These are phyloP conservation scores for Brasilioporus rufonigricans DNA, from an alignment of 768 basidiomycete genomes.

Conservation along the genomic window DNA sequence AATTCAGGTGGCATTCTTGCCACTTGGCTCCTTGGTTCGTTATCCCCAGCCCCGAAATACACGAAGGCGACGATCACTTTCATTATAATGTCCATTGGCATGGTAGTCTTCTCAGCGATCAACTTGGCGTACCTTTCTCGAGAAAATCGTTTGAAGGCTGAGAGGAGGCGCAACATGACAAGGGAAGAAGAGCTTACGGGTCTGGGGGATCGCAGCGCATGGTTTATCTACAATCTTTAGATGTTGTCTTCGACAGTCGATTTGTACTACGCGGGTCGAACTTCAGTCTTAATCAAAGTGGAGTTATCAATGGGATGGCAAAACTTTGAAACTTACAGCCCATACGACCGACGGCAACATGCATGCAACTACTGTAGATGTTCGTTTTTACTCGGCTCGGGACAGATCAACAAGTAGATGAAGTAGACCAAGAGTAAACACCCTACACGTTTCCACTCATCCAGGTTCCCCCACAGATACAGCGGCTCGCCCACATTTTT, in stretches of 20 bases:
- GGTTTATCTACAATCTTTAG: conserved; percentile 52
- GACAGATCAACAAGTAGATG: background rate
- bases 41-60: conserved; percentile 51
- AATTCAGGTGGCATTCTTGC: conserved; percentile 60
- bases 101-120: conserved; percentile 34
- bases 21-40: conserved; percentile 54
- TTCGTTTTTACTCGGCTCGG: too few relatives aligned
- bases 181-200: conserved; percentile 38
- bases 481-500: conserved; percentile 54
- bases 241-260: too few relatives aligned
- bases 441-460: conserved; percentile 17
- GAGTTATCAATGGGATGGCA: too few relatives aligned
- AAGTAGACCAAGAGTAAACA: background rate
- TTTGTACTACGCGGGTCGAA: background rate
- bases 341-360: too few relatives aligned
- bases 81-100: conserved; percentile 38
- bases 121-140: conserved; percentile 42
- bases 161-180: conserved; percentile 29
- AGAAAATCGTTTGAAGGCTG: conserved; percentile 47
- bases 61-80: conserved; percentile 42
- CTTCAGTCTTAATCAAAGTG: background rate
- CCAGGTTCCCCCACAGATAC: conserved; percentile 76
- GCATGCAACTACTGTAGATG: background rate
- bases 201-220: conserved; percentile 50
- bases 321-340: too few relatives aligned